Base-by-base conservation (phyloP, 495 filamentous ascomycete species). In the Oleoguttula mirabilis region DNA sequence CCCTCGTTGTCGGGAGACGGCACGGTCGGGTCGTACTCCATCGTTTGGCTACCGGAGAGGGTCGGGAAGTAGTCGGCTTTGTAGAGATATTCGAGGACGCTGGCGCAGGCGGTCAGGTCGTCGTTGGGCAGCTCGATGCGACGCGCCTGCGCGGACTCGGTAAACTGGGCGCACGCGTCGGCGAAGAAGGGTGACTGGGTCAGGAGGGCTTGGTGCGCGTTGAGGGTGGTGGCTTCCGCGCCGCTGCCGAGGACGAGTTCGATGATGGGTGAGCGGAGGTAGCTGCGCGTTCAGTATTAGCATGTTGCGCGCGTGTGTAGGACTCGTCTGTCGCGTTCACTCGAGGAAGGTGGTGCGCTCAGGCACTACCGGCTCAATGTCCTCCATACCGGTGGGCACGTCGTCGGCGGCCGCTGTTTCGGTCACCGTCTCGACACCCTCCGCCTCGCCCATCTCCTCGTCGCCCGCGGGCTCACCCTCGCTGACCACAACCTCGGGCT, bases 61-160 rank as follows among this genome's bases (percentile, higher is more conserved):
- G 33, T 66, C 3, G 84, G 80, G 59, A 84, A 85, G 69, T 94
- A 94, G 59, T 96, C 84, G 59, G 75, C 75, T 1, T 84, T 93
- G 64, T 96, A 96, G 22, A 92, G 75, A 63, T 80, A 96, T 65
- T 94, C 81, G 52, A 96, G 75, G 55, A 93, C 86, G 63, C 77
- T 87, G 23, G 83, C 77, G 43, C 88, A 79, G 24, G 88, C 83
- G 46, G 87, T 82, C 21, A 90, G 62, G 51, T 88, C 73, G 47
- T 85, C 80, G 48, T 69, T 65, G 0, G 69, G 58, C 24, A 94
- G 78, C 27, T 78, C 62, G 50, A 94, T 77, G 38, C 72, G 66
- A 40, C 76, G 77, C 55, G 67, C 65, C 47, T 64, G 66, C 30
- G 66, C 60, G 41, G 70, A 68, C 39, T 72, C 66, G 21, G 64